A percentile compares a stretch with the other conserved stretches of the same genome.
Evolutionary conservation across 78 protist species (phyloP).

Genomic region (Dictyostelium intermedium): DNA sequence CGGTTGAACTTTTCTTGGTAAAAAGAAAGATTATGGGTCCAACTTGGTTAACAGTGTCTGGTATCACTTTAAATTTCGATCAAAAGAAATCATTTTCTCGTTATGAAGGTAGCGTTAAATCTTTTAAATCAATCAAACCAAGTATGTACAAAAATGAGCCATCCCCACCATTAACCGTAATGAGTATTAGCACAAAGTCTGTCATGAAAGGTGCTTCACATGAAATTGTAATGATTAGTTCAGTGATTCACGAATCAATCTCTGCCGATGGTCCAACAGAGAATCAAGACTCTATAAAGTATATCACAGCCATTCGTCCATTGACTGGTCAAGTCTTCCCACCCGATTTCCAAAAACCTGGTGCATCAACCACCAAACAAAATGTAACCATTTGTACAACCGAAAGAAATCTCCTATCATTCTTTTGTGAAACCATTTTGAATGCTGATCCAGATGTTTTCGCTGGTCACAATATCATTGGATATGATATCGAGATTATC

Average conservation of each 20-base stretch:
- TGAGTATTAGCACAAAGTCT: conserved; percentile 27
- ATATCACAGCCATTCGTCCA: conserved; percentile 41
- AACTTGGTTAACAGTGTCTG: conserved; percentile 84
- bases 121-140: conserved; percentile 15
- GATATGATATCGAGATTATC: conserved; percentile 91
- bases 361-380: neutral
- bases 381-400: conserved; percentile 31
- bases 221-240: conserved; percentile 27
- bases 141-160: neutral
- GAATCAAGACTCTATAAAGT: neutral
- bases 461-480: conserved; percentile 93
- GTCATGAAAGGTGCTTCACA: neutral
- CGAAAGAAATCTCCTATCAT: conserved; percentile 53
- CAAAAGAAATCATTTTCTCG: conserved; percentile 47
- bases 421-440: conserved; percentile 75
- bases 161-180: conserved; percentile 85
- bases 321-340: conserved; percentile 12
- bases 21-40: conserved; percentile 94
- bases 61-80: neutral
- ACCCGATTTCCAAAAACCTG: conserved; percentile 14
- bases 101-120: neutral
- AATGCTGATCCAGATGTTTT: conserved; percentile 89
- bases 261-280: conserved; percentile 15
- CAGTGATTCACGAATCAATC: conserved; percentile 13
- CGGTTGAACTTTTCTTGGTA: conserved; percentile 87